phyloP scores from a whole-genome alignment of 768 basidiomycete species.

The Ramaria rubella region DNA sequence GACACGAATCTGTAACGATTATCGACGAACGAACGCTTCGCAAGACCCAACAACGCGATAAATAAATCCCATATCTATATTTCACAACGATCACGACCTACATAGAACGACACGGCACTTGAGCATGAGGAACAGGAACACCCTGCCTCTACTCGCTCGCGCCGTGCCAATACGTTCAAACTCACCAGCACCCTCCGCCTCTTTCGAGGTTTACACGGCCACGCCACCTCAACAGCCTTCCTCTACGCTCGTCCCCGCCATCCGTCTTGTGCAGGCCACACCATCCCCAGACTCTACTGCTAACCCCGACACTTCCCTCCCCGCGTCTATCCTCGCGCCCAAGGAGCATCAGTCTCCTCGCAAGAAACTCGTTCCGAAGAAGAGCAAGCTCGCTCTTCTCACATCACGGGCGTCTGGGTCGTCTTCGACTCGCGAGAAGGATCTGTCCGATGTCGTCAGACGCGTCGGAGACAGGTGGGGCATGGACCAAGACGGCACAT shows the following conservation, averaged over 20 bases:
- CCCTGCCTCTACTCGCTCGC: constrained; percentile 22
- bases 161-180: no score
- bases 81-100: constrained; percentile 6
- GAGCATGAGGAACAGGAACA: constrained; percentile 15
- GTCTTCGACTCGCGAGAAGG: constrained; percentile 27
- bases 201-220: constrained; percentile 17
- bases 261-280: constrained; percentile 62
- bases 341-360: constrained; percentile 24
- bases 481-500: constrained; percentile 35
- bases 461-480: constrained; percentile 31
- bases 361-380: constrained; percentile 63
- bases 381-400: constrained; percentile 56
- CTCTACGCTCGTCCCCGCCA: constrained; percentile 43
- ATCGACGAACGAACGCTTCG: no score
- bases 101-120: no score
- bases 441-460: constrained; percentile 56
- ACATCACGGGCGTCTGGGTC: constrained; percentile 16
- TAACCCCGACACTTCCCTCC: constrained; percentile 20
- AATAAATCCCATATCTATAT: no score
- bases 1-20: no score
- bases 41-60: no score
- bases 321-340: constrained; percentile 22
- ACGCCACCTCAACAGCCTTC: constrained; percentile 23
- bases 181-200: constrained; percentile 13
- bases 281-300: constrained; percentile 45